Evolutionary conservation across 78 protist species (phyloP), one percentile per base, ranked within the genome.

Genomic region (Dictyostelium firmibasis): DNA sequence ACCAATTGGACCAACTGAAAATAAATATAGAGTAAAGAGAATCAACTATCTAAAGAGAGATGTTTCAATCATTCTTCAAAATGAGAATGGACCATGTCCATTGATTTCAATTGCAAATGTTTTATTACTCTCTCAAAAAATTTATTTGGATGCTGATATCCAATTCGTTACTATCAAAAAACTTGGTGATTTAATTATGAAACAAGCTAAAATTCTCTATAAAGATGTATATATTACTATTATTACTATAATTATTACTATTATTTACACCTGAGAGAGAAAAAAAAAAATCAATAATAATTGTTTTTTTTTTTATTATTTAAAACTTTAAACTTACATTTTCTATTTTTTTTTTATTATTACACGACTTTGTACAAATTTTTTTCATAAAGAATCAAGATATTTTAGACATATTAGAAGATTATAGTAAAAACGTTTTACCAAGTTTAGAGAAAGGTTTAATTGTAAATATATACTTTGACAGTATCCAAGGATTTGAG

Each of bases 21-120:
- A 60, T 70, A 44, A 72, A 89, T 89, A 89, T 69, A 78, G 84
- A 69, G 94, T 89, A 35, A 89, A 89, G 27, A 89, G 87, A 81
- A 69, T 89, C 20, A 47, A 11, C 0, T 89, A 89, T 50, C 70
- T 38, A 8, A 38, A 31, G 44, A 89, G 35, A 69, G 82, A 60
- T 7, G 84, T 78, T 18, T 79, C 81, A 7, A 89, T 89, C 20
- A 84, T 89, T 14, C 41, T 89, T 6, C 94, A 89, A 81, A 89
- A 89, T 81, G 94, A 89, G 74, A 89, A 89, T 70, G 94, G 94
- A 47, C 94, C 94, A 70, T 89, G 94, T 81, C 94, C 94, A 35
- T 81, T 89, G 44, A 89, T 89, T 23, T 81, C 87, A 47, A 89
- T 89, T 70, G 94, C 86, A 16, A 89, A 89, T 81, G 94, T 89